Evolutionary conservation across 23 red algal genomes (phyloP).

Genomic region (Gracilaria domingensis): DNA sequence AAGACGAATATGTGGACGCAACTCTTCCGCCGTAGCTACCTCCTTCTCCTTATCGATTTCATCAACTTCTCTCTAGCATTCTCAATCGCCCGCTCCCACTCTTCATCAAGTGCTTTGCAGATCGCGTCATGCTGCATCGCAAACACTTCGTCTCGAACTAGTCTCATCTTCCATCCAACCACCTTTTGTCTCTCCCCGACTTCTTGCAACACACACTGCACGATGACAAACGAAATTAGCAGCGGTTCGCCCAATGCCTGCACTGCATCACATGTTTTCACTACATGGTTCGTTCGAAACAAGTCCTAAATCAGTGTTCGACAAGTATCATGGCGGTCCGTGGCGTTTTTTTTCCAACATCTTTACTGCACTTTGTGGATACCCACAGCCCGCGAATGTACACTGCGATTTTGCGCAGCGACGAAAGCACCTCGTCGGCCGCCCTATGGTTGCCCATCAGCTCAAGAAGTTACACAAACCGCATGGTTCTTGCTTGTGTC

Average conservation of each 20-base stretch:
- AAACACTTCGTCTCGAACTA: conserved; percentile 23
- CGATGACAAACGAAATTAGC: conserved; percentile 8
- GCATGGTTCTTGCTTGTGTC: conserved; percentile 5
- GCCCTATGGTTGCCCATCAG: conserved; percentile 10
- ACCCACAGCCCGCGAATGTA: conserved; percentile 60
- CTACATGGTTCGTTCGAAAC: conserved; percentile 42
- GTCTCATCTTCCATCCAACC: conserved; percentile 49
- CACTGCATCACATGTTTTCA: conserved; percentile 22
- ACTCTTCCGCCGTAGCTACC: conserved; percentile 52
- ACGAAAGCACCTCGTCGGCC: conserved; percentile 11
- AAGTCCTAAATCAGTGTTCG: conserved; percentile 43
- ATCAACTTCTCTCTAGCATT: conserved; percentile 38
- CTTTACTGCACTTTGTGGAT: conserved; percentile 17
- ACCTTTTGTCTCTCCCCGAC: conserved; percentile 42
- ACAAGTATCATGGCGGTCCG: conserved; percentile 39
- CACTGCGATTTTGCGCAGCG: conserved; percentile 6
- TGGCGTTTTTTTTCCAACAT: conserved; percentile 28
- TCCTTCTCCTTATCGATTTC: conserved; percentile 6
- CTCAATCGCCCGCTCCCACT: conserved; percentile 44
- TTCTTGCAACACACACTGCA: conserved; percentile 35
- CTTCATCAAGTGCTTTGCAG: conserved; percentile 5
- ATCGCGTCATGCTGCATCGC: conserved; percentile 21
- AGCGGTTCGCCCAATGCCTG: conserved; percentile 45
- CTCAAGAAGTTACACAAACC: conserved; percentile 15
- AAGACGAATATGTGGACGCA: conserved; percentile 49